Evolutionary conservation across 768 basidiomycete species (phyloP), one percentile per base, ranked within the genome.

Genomic region (Rossbeevera mucosa): DNA sequence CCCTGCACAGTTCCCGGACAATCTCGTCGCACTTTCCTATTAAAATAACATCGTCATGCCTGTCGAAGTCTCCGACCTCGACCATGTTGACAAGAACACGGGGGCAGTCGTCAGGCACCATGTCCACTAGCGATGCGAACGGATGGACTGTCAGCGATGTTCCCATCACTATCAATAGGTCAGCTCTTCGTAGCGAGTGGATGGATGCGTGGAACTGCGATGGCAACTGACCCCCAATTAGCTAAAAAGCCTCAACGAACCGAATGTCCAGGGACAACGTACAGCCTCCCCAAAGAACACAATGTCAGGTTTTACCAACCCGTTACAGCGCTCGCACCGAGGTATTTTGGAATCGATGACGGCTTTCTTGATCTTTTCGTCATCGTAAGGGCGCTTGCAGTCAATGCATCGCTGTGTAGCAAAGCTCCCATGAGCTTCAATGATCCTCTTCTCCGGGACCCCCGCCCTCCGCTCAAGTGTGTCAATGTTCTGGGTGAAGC

Each of bases 361-460:
- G 5, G 78, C 75, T 14, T 73, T 67, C 64, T 78, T 80, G 76
- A 98, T 91, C 63, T 81, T 80, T 6, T 78, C 80, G 45, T 78
- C 79, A 36, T 84, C 81, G 55, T 78, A 91, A 0, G 74, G 63
- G 2, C 65, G 62, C 42, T 74, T 56, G 66, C 96, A 99, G 7
- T 81, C 73, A 14, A 97, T 82, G 59, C 96, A 99, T 47, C 81
- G 76, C 50, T 95, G 90, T 2, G 76, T 72, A 0, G 95, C 95
- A 59, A 98, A 99, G 59, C 90, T 94, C 3, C 95, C 96, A 63
- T 99, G 96, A 0, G 96, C 96, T 71, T 98, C 95, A 44, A 98
- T 77, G 54, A 98, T 84, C 65, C 83, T 83, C 28, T 79, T 70
- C 1, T 69, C 76, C 0, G 88, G 83, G 0, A 96, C 78, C 5